phyloP scores from a whole-genome alignment of 1,284 basidiomycete species.

The Boletus semigastroideus region DNA sequence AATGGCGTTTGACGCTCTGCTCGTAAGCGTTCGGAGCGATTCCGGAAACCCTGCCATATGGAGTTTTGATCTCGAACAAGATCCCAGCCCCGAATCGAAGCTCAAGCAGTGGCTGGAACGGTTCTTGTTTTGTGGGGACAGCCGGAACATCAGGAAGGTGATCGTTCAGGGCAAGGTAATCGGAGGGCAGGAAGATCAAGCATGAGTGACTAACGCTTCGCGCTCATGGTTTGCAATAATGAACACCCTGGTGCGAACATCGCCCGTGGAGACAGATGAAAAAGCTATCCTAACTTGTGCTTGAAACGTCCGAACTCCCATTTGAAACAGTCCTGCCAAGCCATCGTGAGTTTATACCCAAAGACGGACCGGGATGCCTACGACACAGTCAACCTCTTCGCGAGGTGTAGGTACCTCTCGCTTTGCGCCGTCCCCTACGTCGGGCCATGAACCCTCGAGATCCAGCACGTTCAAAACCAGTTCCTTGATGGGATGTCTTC shows the following conservation, averaged over 20 bases:
- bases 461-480: conserved; percentile 78
- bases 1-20: conserved; percentile 89
- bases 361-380: conserved; percentile 35
- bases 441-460: conserved; percentile 50
- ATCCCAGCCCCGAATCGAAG: conserved; percentile 21
- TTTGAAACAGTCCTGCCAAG: conserved; percentile 63
- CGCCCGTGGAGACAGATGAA: background rate
- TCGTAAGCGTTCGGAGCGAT: conserved; percentile 55
- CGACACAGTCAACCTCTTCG: conserved; percentile 59
- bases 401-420: conserved; percentile 53
- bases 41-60: conserved; percentile 65
- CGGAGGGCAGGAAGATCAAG: conserved; percentile 55
- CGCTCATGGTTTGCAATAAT: conserved; percentile 2
- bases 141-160: conserved; percentile 83
- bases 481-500: conserved; percentile 78
- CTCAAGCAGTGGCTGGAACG: conserved; percentile 60
- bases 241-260: conserved; percentile 3
- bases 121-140: conserved; percentile 85
- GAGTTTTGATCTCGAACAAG: conserved; percentile 37
- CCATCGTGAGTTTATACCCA: conserved; percentile 1
- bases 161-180: conserved; percentile 83
- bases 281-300: conserved; percentile 4
- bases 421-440: conserved; percentile 18
- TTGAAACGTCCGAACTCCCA: conserved; percentile 70
- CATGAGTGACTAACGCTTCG: conserved; percentile 5